A percentile compares a stretch with the other conserved stretches of the same genome.
Conservation (phyloP, 1,139 yeast species). For the Torulaspora globosa region DNA sequence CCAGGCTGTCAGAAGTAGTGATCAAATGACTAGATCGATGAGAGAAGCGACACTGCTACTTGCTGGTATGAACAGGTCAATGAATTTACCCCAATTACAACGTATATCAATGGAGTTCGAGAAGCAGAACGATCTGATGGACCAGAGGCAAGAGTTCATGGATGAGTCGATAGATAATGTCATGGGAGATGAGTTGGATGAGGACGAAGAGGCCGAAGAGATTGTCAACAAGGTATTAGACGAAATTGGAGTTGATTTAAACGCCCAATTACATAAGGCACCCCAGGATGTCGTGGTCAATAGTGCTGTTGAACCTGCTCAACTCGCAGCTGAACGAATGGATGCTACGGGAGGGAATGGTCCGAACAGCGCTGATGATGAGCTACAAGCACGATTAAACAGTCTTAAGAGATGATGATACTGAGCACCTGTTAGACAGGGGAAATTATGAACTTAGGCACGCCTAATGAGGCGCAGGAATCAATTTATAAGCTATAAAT, state of each 20-base stretch:
- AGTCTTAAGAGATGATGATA: slow-evolving; percentile 56
- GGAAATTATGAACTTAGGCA: background rate
- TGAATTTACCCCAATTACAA: slow-evolving; percentile 87
- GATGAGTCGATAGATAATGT: slow-evolving; percentile 97
- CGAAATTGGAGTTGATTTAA: slow-evolving; percentile 90
- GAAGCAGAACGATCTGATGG: slow-evolving; percentile 92
- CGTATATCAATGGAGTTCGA: slow-evolving; percentile 94
- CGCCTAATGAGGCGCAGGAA: background rate
- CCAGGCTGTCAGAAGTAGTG: slow-evolving; percentile 87
- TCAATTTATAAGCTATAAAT: background rate
- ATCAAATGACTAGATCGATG: slow-evolving; percentile 95
- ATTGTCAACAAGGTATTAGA: slow-evolving; percentile 88
- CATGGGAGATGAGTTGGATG: slow-evolving; percentile 74
- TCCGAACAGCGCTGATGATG: slow-evolving; percentile 61
- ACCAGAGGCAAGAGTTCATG: slow-evolving; percentile 97
- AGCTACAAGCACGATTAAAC: slow-evolving; percentile 82
- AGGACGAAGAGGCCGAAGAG: slow-evolving; percentile 89
- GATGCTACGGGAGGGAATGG: slow-evolving; percentile 41
- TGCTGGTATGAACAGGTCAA: slow-evolving; percentile 79
- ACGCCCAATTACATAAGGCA: slow-evolving; percentile 58
- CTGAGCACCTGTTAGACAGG: background rate
- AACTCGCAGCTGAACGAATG: slow-evolving; percentile 50
- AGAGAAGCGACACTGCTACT: slow-evolving; percentile 87
- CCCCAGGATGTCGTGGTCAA: slow-evolving; percentile 50
- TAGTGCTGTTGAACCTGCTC: slow-evolving; percentile 33